Base-by-base conservation (phyloP, 2,329 filamentous ascomycete species). In the Penicillium hordei region DNA sequence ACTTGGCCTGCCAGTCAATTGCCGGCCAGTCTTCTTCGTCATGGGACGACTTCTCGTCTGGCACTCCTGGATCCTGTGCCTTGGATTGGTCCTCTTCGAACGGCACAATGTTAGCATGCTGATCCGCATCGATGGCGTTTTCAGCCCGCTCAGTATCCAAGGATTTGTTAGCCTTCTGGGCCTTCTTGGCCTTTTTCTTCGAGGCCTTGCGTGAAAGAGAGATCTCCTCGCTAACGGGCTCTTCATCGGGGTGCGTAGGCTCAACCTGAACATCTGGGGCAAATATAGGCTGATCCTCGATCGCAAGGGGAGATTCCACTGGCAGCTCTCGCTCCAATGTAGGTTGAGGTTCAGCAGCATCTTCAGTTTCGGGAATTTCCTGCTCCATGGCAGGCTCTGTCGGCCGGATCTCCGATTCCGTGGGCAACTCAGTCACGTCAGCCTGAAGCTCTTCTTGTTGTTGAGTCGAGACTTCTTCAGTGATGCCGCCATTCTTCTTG, bases 141-240 rank as follows among this genome's bases (percentile, higher is more conserved):
- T 60, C 56, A 36, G 46, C 23, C 3, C 46, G 6, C 12, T 60
- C 54, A 12, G 53, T 19, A 5, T 46, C 49, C 25, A 61, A 17
- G 5, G 50, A 40, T 50, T 65, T 57, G 23, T 33, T 52, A 7
- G 48, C 59, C 48, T 67, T 68, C 56, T 65, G 62, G 21, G 67
- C 66, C 55, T 72, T 72, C 54, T 66, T 68, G 36, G 76, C 67
- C 66, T 74, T 66, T 57, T 76, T 75, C 59, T 75, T 75, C 36
- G 65, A 67, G 34, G 57, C 59, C 43, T 67, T 67, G 62, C 58
- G 59, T 5, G 63, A 65, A 49, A 66, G 48, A 9, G 55, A 5
- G 10, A 8, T 2, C 17, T 46, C 48, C 10, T 46, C 33, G 6
- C 45, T n/a, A 19, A 12, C n/a, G 15, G 55, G 45, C 7, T 66